Percentiles rank a stretch among this genome's conserved stretches.
Conservation (phyloP, 2,329 filamentous ascomycete species). For the Cladophialophora carrionii region DNA sequence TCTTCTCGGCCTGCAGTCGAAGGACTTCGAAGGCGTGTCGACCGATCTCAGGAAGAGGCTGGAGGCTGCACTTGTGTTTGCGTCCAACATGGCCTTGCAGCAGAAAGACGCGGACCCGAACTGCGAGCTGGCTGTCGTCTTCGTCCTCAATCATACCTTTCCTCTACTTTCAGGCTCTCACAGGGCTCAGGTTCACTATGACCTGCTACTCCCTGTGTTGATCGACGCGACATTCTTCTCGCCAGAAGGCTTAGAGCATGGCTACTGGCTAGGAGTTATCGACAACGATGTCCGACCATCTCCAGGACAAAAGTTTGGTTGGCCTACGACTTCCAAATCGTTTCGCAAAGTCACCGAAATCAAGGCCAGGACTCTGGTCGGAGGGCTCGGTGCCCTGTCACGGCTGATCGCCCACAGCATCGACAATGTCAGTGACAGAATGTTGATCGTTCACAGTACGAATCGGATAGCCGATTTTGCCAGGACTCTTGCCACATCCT, state of each 20-base stretch:
- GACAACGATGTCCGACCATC: slow-evolving; percentile 66
- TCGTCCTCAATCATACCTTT: slow-evolving; percentile 78
- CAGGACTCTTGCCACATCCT: slow-evolving; percentile 67
- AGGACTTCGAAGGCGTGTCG: slow-evolving; percentile 58
- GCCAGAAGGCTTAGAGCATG: slow-evolving; percentile 73
- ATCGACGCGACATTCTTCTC: slow-evolving; percentile 70
- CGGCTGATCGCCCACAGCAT: slow-evolving; percentile 65
- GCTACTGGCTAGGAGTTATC: slow-evolving; percentile 72
- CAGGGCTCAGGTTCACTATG: slow-evolving; percentile 64
- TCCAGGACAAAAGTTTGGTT: slow-evolving; percentile 62
- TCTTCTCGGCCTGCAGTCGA: slow-evolving; percentile 67
- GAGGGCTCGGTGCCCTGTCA: slow-evolving; percentile 65
- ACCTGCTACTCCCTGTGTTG: slow-evolving; percentile 70
- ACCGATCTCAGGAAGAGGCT: slow-evolving; percentile 66
- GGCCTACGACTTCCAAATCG: slow-evolving; percentile 63
- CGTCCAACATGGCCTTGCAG: slow-evolving; percentile 73
- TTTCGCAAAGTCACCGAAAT: slow-evolving; percentile 62
- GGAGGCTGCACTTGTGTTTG: slow-evolving; percentile 72
- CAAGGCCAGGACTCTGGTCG: slow-evolving; percentile 60
- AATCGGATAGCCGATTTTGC: slow-evolving; percentile 71
- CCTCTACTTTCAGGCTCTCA: slow-evolving; percentile 67
- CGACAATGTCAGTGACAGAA: slow-evolving; percentile 58
- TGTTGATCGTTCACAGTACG: slow-evolving; percentile 48
- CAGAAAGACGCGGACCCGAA: slow-evolving; percentile 58
- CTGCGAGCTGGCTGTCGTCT: slow-evolving; percentile 60